Percentiles rank a stretch among this genome's conserved stretches.
phyloP scores from a whole-genome alignment of 768 basidiomycete species.

The Boletus coccyginus region DNA sequence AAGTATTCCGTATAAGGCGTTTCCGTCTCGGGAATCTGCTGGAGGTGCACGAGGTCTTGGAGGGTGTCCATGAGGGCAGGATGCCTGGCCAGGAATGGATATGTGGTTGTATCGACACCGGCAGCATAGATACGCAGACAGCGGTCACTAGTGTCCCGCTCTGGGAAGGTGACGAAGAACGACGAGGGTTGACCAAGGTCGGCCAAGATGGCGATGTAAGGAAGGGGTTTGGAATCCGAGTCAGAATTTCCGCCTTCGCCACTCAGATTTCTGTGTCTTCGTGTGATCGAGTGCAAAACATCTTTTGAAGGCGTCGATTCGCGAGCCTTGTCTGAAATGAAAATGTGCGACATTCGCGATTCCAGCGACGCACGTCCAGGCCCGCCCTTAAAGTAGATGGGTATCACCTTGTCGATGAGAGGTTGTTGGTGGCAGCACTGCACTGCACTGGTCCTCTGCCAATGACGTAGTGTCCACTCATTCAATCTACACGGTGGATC shows the following conservation, averaged over 20 bases:
- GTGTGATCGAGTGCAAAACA: background rate
- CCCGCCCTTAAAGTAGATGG: slow-evolving; percentile 9
- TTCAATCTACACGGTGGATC: background rate
- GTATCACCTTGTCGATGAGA: slow-evolving; percentile 10
- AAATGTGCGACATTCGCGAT: slow-evolving; percentile 8
- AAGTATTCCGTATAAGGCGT: background rate
- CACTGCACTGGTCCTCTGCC: slow-evolving; percentile 14
- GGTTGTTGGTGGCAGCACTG: slow-evolving; percentile 15
- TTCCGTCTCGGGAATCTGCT: background rate
- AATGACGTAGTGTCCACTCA: slow-evolving; percentile 9
- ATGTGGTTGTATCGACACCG: background rate
- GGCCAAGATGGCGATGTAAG: slow-evolving; percentile 9
- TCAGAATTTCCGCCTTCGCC: background rate
- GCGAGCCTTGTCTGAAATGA: slow-evolving; percentile 18
- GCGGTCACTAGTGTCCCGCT: background rate
- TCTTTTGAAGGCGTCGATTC: background rate
- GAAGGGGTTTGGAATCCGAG: background rate
- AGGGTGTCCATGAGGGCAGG: background rate
- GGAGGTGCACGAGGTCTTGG: background rate
- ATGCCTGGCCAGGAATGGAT: slow-evolving; percentile 6
- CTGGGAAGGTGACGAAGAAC: slow-evolving; percentile 2
- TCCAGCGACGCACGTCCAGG: too few relatives aligned
- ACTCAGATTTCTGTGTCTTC: background rate
- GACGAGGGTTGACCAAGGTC: background rate
- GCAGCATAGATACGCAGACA: slow-evolving; percentile 8